Percentiles rank a stretch among this genome's conserved stretches.
phyloP scores from a whole-genome alignment of 2,329 filamentous ascomycete genomes.

The Truncatella angustata region DNA sequence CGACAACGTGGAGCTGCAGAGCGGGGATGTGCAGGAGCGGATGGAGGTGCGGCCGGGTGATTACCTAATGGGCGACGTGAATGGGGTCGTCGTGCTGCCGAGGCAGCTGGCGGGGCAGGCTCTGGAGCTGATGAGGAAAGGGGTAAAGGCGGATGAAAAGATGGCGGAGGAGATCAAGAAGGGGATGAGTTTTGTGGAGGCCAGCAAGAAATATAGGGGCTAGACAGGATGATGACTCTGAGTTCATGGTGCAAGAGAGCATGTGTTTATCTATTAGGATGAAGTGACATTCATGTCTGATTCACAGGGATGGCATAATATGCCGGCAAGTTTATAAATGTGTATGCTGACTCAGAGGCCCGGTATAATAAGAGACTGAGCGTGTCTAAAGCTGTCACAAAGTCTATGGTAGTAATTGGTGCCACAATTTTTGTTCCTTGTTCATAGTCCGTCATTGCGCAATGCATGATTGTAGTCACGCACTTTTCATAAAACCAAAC shows the following conservation, averaged over 20 bases:
- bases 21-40: conserved; percentile 30
- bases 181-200: conserved; percentile 43
- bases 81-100: conserved; percentile 44
- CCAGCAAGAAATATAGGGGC: conserved; percentile 39
- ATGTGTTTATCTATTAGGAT: not conserved
- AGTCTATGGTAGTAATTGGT: too few relatives aligned
- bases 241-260: too few relatives aligned
- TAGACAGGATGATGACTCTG: conserved; percentile 3
- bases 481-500: too few relatives aligned
- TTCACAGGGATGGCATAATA: too few relatives aligned
- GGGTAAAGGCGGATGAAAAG: conserved; percentile 40
- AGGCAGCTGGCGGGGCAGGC: conserved; percentile 35
- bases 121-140: conserved; percentile 38
- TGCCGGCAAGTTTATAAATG: too few relatives aligned
- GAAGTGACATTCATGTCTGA: too few relatives aligned
- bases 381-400: too few relatives aligned
- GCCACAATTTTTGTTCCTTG: too few relatives aligned
- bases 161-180: conserved; percentile 38
- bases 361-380: too few relatives aligned
- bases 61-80: conserved; percentile 43
- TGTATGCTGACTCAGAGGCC: too few relatives aligned
- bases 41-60: conserved; percentile 40
- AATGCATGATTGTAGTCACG: too few relatives aligned
- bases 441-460: too few relatives aligned
- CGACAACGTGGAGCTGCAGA: conserved; percentile 37